Percentiles rank a stretch among this genome's conserved stretches.
These are phyloP conservation scores for Metschnikowia hibisci DNA, from an alignment of 805 yeast genomes.

Conservation along the genomic window DNA sequence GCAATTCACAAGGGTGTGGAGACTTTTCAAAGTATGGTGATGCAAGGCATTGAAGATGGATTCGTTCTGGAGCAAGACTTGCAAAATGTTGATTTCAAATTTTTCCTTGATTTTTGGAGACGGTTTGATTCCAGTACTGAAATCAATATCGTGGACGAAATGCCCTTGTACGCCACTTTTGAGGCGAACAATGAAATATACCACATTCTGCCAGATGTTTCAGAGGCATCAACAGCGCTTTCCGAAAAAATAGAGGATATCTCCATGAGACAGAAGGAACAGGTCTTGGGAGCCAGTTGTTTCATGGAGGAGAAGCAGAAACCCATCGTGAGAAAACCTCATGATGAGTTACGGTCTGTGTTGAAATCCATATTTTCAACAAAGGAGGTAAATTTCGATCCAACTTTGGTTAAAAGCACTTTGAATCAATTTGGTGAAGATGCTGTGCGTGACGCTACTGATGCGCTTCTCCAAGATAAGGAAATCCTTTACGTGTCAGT, in stretches of 20 bases:
- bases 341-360: constrained; percentile 38
- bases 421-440: constrained; percentile 45
- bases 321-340: constrained; percentile 3
- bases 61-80: constrained; percentile 47
- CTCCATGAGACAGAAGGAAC: constrained; percentile 72
- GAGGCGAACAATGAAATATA: constrained; percentile 48
- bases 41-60: constrained; percentile 56
- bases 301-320: constrained; percentile 35
- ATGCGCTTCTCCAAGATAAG: constrained; percentile 49
- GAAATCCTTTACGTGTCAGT: constrained; percentile 50
- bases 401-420: constrained; percentile 43
- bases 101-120: constrained; percentile 64
- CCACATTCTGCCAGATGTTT: constrained; percentile 28
- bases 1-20: constrained; percentile 59
- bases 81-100: constrained; percentile 45
- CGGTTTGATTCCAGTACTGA: constrained; percentile 40
- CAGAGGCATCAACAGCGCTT: constrained; percentile 13
- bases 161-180: constrained; percentile 38
- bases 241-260: constrained; percentile 47
- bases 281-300: constrained; percentile 41
- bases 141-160: constrained; percentile 25
- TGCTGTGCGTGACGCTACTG: constrained; percentile 46
- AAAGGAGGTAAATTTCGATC: constrained; percentile 43
- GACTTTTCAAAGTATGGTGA: constrained; percentile 65
- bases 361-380: constrained; percentile 60